These are phyloP conservation scores for Uronychia setigera DNA, from an alignment of 73 alveolate genomes.

Conservation along the genomic window DNA sequence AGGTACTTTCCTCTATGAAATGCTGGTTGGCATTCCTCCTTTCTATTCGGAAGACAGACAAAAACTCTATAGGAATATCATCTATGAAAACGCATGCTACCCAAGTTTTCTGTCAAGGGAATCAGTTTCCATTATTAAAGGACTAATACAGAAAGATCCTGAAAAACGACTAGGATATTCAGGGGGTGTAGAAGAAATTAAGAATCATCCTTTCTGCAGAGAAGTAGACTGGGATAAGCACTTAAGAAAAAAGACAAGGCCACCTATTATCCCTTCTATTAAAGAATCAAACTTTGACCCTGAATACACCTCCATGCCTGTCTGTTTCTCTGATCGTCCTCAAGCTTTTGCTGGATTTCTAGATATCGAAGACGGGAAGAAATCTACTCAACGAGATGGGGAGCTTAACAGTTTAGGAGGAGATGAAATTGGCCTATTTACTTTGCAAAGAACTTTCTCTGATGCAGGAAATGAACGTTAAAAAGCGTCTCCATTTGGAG, in stretches of 20 bases:
- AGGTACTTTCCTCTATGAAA: constrained; percentile 71
- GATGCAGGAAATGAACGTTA: constrained; percentile 1
- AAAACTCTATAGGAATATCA: constrained; percentile 50
- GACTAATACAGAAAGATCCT: constrained; percentile 78
- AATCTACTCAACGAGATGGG: too few species aligned
- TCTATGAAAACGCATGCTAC: constrained; percentile 40
- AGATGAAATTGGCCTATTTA: neutral
- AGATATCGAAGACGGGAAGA: too few species aligned
- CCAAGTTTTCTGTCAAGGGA: constrained; percentile 69
- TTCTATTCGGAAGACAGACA: constrained; percentile 58
- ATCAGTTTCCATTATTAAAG: constrained; percentile 72
- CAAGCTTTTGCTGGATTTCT: neutral
- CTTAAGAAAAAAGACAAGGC: constrained; percentile 6
- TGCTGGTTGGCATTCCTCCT: constrained; percentile 77
- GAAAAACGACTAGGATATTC: constrained; percentile 73
- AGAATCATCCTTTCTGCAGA: constrained; percentile 67
- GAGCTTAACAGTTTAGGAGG: neutral
- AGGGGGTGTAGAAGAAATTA: constrained; percentile 69
- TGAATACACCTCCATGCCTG: constrained; percentile 7
- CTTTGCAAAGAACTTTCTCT: neutral
- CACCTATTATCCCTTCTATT: constrained; percentile 19
- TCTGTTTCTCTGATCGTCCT: constrained; percentile 6
- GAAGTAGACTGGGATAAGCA: constrained; percentile 26
- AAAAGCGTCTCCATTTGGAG: neutral
- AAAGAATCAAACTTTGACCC: constrained; percentile 15